These are phyloP conservation scores for Debaryomycetaceae sp. DNA, from an alignment of 1,139 yeast species.

Conservation along the genomic window DNA sequence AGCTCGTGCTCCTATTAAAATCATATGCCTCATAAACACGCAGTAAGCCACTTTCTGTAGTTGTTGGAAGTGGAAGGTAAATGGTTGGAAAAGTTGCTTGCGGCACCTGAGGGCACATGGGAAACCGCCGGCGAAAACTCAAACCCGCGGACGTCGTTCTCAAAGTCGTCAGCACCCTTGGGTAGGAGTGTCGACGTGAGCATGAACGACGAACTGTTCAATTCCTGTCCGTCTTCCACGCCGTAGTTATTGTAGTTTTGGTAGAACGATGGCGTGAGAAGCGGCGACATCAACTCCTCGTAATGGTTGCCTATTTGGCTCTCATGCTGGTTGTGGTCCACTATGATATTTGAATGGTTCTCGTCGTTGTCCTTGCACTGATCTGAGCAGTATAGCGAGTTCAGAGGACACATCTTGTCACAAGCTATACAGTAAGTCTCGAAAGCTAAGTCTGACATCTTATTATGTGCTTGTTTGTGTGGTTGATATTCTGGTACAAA, in stretches of 20 bases:
- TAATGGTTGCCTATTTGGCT: constrained; percentile 2
- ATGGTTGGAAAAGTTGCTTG: constrained; percentile 10
- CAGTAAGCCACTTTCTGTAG: constrained; percentile 44
- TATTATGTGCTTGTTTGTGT: background rate
- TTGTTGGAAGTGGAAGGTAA: constrained; percentile 37
- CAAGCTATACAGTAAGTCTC: constrained; percentile 67
- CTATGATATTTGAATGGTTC: constrained; percentile 10
- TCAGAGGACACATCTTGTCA: constrained; percentile 53
- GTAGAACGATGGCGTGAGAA: constrained; percentile 33
- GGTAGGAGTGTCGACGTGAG: constrained; percentile 9
- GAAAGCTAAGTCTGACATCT: constrained; percentile 47
- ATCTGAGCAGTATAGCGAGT: constrained; percentile 58
- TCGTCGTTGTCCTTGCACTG: constrained; percentile 51
- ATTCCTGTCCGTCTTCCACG: constrained; percentile 11
- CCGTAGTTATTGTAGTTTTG: constrained; percentile 20
- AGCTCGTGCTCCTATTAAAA: background rate
- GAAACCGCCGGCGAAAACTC: constrained; percentile 19
- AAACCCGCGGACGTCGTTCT: constrained; percentile 26
- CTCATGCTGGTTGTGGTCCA: constrained; percentile 5
- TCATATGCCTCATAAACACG: constrained; percentile 18
- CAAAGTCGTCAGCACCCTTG: constrained; percentile 18
- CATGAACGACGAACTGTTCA: constrained; percentile 18
- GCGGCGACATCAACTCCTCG: constrained; percentile 29
- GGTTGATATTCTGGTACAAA: too few relatives aligned
- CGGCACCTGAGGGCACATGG: constrained; percentile 1